Evolutionary conservation across 2,329 filamentous ascomycete genomes (phyloP).

Genomic region (Stachybotrys elegans): DNA sequence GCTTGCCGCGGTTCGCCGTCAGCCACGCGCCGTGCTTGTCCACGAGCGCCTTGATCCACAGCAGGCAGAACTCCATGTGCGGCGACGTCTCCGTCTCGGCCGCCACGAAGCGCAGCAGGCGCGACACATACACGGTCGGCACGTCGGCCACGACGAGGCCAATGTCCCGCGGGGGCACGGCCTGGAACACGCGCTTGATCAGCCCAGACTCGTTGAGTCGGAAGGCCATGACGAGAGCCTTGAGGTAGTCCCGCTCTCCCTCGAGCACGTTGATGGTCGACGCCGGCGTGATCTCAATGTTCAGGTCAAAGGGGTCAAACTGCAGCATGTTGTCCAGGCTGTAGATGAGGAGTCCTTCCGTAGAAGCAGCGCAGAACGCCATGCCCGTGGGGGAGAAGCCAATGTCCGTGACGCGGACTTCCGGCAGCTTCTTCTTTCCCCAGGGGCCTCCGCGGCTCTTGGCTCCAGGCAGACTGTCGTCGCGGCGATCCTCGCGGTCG

Average conservation of each 20-base stretch:
- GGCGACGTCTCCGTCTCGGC: slow-evolving; percentile 84
- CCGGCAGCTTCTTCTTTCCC: slow-evolving; percentile 67
- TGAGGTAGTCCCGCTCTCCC: slow-evolving; percentile 73
- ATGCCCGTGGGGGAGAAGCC: slow-evolving; percentile 85
- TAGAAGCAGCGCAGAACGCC: slow-evolving; percentile 90
- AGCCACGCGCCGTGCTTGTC: slow-evolving; percentile 82
- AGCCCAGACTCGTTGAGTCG: slow-evolving; percentile 82
- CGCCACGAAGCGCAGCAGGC: slow-evolving; percentile 81
- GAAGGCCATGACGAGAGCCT: slow-evolving; percentile 95
- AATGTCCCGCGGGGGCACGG: slow-evolving; percentile 71
- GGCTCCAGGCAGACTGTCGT: slow-evolving; percentile 75
- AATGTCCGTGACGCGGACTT: slow-evolving; percentile 79
- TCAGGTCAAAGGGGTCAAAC: slow-evolving; percentile 95
- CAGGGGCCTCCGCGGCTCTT: slow-evolving; percentile 81
- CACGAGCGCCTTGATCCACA: slow-evolving; percentile 83
- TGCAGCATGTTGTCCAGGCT: slow-evolving; percentile 77
- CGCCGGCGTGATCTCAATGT: slow-evolving; percentile 86
- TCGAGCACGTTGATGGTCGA: slow-evolving; percentile 68
- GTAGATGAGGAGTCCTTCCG: slow-evolving; percentile 91
- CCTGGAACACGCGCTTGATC: slow-evolving; percentile 80
- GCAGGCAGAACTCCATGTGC: slow-evolving; percentile 88
- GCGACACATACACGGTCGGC: slow-evolving; percentile 79
- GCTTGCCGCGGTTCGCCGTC: slow-evolving; percentile 70
- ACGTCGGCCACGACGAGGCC: slow-evolving; percentile 71
- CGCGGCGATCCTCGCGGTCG: slow-evolving; percentile 79